phyloP scores from a whole-genome alignment of 345 rosid species.

The Euphorbia tirucalli region DNA sequence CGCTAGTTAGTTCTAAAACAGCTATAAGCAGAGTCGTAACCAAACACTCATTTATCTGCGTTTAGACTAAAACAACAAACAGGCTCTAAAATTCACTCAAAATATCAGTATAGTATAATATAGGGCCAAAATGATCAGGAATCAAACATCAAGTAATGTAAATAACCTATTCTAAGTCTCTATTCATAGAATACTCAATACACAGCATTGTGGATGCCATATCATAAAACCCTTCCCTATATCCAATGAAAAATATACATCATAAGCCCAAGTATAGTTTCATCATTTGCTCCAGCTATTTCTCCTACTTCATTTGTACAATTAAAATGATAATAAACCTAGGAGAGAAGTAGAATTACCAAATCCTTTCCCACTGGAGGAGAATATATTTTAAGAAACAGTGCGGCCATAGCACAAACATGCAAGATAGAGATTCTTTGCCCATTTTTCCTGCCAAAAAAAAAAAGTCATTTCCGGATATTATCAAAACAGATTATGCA shows the following conservation, averaged over 20 bases:
- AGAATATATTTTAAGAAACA: constrained; percentile 29
- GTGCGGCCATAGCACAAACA: constrained; percentile 40
- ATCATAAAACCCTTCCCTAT: background rate
- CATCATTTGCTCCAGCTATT: background rate
- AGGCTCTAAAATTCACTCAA: too few species aligned
- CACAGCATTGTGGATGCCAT: too few species aligned
- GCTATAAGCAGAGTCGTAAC: too few species aligned
- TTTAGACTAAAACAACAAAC: too few species aligned
- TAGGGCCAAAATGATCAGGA: too few species aligned
- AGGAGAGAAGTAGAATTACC: background rate
- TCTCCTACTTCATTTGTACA: constrained; percentile 21
- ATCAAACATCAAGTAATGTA: too few species aligned
- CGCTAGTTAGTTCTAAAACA: too few species aligned
- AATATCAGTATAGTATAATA: too few species aligned
- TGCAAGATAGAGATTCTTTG: constrained; percentile 38
- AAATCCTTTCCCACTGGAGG: constrained; percentile 3
- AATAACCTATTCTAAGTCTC: too few species aligned
- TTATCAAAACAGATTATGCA: background rate
- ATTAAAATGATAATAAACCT: constrained; percentile 12
- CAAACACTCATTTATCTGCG: too few species aligned
- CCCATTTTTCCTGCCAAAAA: constrained; percentile 49
- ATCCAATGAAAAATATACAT: background rate
- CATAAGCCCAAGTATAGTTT: too few species aligned
- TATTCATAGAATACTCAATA: too few species aligned
- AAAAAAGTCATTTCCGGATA: background rate